phyloP scores from a whole-genome alignment of 495 filamentous ascomycete genomes.

The Aspergillus nanangensis region DNA sequence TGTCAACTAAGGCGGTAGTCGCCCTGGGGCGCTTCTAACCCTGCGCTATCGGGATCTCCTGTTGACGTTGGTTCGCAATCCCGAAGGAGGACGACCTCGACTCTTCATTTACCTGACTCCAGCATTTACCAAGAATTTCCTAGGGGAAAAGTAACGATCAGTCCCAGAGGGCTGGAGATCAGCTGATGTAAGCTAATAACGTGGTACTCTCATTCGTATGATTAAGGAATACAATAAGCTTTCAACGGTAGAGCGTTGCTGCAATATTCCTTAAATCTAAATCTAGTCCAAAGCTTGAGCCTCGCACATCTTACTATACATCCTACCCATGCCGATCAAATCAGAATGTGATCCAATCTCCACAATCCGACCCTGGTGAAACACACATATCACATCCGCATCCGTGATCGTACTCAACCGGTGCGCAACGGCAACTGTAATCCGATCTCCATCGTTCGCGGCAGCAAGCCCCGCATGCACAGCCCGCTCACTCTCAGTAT shows the following conservation, averaged over 20 bases:
- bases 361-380: background rate
- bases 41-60: conserved; percentile 22
- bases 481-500: background rate
- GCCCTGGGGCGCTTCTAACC: conserved; percentile 25
- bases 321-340: background rate
- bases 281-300: background rate
- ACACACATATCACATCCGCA: conserved; percentile 3
- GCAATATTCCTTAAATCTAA: background rate
- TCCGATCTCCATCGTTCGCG: background rate
- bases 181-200: too few relatives aligned
- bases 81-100: conserved; percentile 16
- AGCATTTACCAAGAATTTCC: conserved; percentile 32
- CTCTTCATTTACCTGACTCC: conserved; percentile 29
- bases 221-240: too few relatives aligned
- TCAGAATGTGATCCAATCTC: background rate
- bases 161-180: too few relatives aligned
- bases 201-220: too few relatives aligned
- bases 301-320: background rate
- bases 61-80: conserved; percentile 29
- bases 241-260: too few relatives aligned
- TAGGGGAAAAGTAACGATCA: conserved; percentile 15
- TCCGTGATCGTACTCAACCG: background rate
- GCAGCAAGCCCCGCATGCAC: background rate
- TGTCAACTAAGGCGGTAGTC: conserved; percentile 31
- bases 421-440: background rate